phyloP scores from a whole-genome alignment of 1,284 basidiomycete genomes.

The Ganoderma resinaceum region DNA sequence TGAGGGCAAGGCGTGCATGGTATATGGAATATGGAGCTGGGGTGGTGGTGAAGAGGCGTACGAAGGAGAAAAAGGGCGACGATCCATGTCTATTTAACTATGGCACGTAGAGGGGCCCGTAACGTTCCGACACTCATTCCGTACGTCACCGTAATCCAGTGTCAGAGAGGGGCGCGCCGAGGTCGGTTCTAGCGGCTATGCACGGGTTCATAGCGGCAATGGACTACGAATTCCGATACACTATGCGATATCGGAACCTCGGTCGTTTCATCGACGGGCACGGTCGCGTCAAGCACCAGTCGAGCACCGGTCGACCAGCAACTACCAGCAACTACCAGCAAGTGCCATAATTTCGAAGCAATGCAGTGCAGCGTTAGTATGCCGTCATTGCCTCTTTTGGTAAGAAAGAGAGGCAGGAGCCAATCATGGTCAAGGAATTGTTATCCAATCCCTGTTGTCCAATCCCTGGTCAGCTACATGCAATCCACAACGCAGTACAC shows the following conservation, averaged over 20 bases:
- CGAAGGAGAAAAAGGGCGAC: not conserved
- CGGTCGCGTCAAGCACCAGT: no score
- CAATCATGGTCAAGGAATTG: not conserved
- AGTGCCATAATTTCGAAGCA: not conserved
- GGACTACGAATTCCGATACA: not conserved
- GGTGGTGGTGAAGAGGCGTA: not conserved
- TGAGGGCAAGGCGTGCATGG: constrained; percentile 24
- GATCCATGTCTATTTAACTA: constrained; percentile 28
- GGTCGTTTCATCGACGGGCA: not conserved
- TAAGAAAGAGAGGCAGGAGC: not conserved
- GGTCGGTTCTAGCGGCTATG: not conserved
- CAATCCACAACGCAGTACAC: not conserved
- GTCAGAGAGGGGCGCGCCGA: not conserved
- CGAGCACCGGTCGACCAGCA: no score
- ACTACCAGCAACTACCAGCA: no score
- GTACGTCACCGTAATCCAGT: constrained; percentile 27
- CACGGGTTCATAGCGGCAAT: not conserved
- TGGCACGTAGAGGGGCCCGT: constrained; percentile 25
- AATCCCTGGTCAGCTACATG: not conserved
- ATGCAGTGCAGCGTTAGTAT: constrained; percentile 4
- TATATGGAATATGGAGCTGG: not conserved
- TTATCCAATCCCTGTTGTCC: not conserved
- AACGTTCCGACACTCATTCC: constrained; percentile 34
- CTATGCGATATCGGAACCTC: no score
- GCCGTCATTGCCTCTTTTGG: constrained; percentile 2